A percentile compares a stretch with the other conserved stretches of the same genome.
Conservation (phyloP, 306 rosid species). For the Canavalia ensiformis region DNA sequence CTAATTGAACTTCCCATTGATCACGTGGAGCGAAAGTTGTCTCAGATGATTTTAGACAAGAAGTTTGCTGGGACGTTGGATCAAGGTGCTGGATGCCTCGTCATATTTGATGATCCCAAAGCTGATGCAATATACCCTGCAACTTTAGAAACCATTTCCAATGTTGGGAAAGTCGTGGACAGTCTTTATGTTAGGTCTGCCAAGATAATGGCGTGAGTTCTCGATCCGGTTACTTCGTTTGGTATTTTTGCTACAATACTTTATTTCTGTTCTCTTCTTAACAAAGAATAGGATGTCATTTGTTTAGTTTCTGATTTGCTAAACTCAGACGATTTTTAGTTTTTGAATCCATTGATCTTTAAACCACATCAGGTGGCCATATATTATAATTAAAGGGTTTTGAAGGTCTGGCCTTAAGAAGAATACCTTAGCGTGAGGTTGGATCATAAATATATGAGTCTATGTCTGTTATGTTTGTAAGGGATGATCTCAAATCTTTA, state of each 20-base stretch:
- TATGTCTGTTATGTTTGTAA: neutral
- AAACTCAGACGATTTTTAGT: neutral
- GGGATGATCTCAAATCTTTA: no score
- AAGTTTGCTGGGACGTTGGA: slow-evolving; percentile 82
- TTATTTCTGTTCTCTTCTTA: slow-evolving; percentile 16
- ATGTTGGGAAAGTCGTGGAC: slow-evolving; percentile 87
- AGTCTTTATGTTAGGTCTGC: slow-evolving; percentile 94
- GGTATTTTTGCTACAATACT: slow-evolving; percentile 5
- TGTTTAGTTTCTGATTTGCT: slow-evolving; percentile 32
- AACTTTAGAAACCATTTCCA: slow-evolving; percentile 82
- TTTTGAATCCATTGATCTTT: slow-evolving; percentile 18
- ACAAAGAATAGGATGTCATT: neutral
- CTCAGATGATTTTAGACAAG: slow-evolving; percentile 71
- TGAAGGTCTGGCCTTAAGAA: neutral
- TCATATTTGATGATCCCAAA: slow-evolving; percentile 65
- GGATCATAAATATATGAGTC: neutral
- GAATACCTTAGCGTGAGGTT: no score
- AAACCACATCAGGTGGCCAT: slow-evolving; percentile 5
- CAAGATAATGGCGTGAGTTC: slow-evolving; percentile 81
- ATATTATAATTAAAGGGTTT: neutral
- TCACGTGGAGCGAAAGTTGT: slow-evolving; percentile 64
- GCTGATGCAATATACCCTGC: slow-evolving; percentile 62
- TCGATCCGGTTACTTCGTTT: slow-evolving; percentile 8
- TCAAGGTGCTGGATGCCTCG: slow-evolving; percentile 85
- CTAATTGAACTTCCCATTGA: slow-evolving; percentile 80